phyloP scores from a whole-genome alignment of 306 rosid genomes.

The Crataegus laevigata region DNA sequence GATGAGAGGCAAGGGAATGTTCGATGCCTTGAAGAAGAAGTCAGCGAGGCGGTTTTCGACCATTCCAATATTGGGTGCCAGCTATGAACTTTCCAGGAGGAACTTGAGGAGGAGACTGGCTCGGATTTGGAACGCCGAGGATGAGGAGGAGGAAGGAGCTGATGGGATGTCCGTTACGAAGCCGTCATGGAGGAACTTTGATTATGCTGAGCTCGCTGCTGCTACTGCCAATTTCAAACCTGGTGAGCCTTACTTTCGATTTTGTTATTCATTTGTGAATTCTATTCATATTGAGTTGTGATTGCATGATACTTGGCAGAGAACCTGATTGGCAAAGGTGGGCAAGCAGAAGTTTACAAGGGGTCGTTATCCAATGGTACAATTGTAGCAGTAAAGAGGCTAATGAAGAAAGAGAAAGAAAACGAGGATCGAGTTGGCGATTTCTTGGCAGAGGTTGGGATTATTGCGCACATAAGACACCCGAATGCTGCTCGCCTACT shows the following conservation, averaged over 20 bases:
- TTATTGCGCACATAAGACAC: conserved; percentile 83
- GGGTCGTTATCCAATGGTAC: conserved; percentile 60
- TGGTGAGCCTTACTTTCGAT: conserved; percentile 26
- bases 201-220: conserved; percentile 48
- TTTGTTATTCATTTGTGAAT: neutral
- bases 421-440: conserved; percentile 65
- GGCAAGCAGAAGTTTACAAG: conserved; percentile 90
- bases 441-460: conserved; percentile 83
- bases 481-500: conserved; percentile 66
- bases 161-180: conserved; percentile 39
- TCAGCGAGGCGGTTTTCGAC: conserved; percentile 39
- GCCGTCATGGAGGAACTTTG: conserved; percentile 84
- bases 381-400: conserved; percentile 74
- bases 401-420: conserved; percentile 56
- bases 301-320: conserved; percentile 25
- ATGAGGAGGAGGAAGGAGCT: neutral
- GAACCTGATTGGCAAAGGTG: conserved; percentile 86
- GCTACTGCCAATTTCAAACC: conserved; percentile 62
- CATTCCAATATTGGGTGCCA: conserved; percentile 39
- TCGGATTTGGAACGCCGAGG: conserved; percentile 61
- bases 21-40: conserved; percentile 57
- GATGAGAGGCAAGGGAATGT: conserved; percentile 47
- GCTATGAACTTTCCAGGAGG: conserved; percentile 40
- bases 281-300: neutral
- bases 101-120: conserved; percentile 47